Base-by-base conservation (phyloP, 1,284 basidiomycete genomes). In the Polyporus tsugae region DNA sequence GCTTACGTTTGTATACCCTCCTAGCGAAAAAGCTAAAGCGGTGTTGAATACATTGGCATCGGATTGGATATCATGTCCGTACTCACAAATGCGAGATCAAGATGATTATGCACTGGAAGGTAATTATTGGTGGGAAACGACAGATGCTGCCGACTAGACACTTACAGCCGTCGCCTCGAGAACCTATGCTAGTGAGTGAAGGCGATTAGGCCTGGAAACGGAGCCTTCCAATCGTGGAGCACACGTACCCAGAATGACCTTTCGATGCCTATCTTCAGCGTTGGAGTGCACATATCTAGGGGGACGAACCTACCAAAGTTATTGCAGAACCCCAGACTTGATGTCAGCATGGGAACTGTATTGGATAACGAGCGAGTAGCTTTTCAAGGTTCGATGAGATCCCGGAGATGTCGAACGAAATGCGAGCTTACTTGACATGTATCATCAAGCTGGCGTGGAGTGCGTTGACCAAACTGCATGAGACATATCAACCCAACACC, bases 1-100 rank as follows among this genome's bases (percentile, higher is more conserved):
- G 17, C 63, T 22, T 3, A 65, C 63, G 39, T 60, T 60, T 65
- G 57, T 60, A 65, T 13, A 65, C 57, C 17, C 63, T 44, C 25
- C 63, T 59, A 4, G 57, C 63, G 19, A 60, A 65, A 58, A 65
- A 65, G 17, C 63, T 65, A n/a, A 35, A 7, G 55, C 10, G 1
- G 10, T 9, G 10, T 19, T 58, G 5, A n/a, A 33, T 38, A 13
- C 2, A 15, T 22, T 13, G 22, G 19, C 10, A 9, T 19, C n/a
- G 13, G 17, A 64, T 13, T 11, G 41, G 33, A 42, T 10, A 35
- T 7, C 33, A 29, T 4, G n/a, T 17, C 15, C 6, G 33, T 35
- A 22, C 29, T 64, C 41, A 38, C 41, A 29, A 64, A 35, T 58
- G 53, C 25, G 63, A 64, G 35, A 44, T 9, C 29, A 36, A 46